phyloP scores from a whole-genome alignment of 2,329 filamentous ascomycete species.

The Emergomyces africanus region DNA sequence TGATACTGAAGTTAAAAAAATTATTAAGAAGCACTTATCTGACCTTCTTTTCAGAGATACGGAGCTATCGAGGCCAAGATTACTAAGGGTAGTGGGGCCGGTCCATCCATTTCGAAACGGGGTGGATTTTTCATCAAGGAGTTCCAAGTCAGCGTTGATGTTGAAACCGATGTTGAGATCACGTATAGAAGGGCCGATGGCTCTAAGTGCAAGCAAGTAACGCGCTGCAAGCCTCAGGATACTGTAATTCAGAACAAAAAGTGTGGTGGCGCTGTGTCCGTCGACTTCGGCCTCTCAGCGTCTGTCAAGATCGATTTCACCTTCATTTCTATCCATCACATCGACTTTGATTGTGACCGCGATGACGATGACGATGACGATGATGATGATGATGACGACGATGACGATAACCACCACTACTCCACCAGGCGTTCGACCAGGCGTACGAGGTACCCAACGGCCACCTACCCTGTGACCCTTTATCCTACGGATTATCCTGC shows the following conservation, averaged over 20 bases:
- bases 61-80: slow-evolving; percentile 51
- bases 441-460: background rate
- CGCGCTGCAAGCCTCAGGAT: slow-evolving; percentile 54
- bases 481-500: background rate
- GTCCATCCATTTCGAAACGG: slow-evolving; percentile 44
- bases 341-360: slow-evolving; percentile 58
- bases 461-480: background rate
- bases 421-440: no score
- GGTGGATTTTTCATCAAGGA: slow-evolving; percentile 60
- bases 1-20: background rate
- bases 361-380: no score
- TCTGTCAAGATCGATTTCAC: slow-evolving; percentile 47
- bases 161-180: slow-evolving; percentile 70
- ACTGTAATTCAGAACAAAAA: slow-evolving; percentile 67
- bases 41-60: slow-evolving; percentile 21
- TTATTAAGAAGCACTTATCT: slow-evolving; percentile 15
- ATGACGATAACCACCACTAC: no score
- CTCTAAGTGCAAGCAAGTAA: slow-evolving; percentile 65
- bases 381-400: no score
- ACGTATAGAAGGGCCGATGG: slow-evolving; percentile 78
- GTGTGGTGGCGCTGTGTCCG: slow-evolving; percentile 80
- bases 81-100: slow-evolving; percentile 29
- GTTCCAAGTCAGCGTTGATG: slow-evolving; percentile 60
- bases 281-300: slow-evolving; percentile 54
- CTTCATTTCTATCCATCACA: slow-evolving; percentile 58